Base-by-base conservation (phyloP, 1,284 basidiomycete genomes). In the Trametes hirsuta region DNA sequence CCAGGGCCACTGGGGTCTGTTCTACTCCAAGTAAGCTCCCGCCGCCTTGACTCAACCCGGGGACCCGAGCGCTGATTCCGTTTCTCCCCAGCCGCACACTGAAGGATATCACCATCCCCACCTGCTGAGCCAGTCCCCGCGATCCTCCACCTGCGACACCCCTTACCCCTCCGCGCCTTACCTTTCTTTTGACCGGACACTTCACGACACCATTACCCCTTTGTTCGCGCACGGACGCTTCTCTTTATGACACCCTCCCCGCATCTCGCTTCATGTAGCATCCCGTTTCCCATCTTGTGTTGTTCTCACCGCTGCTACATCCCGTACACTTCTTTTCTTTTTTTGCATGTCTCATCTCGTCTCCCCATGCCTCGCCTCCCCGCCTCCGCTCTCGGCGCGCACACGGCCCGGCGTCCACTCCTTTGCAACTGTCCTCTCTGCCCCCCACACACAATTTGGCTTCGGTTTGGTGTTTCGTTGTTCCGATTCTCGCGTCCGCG, bases 1-100 rank as follows among this genome's bases (percentile, higher is more conserved):
- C 62, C 69, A 76, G 62, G 81, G 77, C 58, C 84, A 78, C 69
- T 85, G 84, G 88, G 88, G 88, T 52, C 63, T 90, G 46, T 90
- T 88, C 70, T 81, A 86, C 68, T 66, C 74, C 2, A 77, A 88
- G 81, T 84, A 64, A 62, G 80, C 71, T 30, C 8, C 30, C 30
- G 30, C 30, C 30, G 30, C 30, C 30, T 30, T 8, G 24, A 44
- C 15, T 6, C 18, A 8, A 24, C 9, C 5, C 40, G 14, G 44
- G 12, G 6, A 22, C 40, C 9, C 24, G 45, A 50, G 47, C 25
- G 51, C 39, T 44, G 4, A 36, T 18, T 15, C n/a, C 12, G 34
- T 5, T 5, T 18, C 11, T 39, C n/a, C 21, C 8, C 24, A 66
- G 64, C 62, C 59, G 59, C 15, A 66, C 64, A 3, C 59, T 66